Percentiles rank a stretch among this genome's conserved stretches.
Evolutionary conservation across 2,329 filamentous ascomycete species (phyloP).

Genomic region (Bipolaris bicolor): DNA sequence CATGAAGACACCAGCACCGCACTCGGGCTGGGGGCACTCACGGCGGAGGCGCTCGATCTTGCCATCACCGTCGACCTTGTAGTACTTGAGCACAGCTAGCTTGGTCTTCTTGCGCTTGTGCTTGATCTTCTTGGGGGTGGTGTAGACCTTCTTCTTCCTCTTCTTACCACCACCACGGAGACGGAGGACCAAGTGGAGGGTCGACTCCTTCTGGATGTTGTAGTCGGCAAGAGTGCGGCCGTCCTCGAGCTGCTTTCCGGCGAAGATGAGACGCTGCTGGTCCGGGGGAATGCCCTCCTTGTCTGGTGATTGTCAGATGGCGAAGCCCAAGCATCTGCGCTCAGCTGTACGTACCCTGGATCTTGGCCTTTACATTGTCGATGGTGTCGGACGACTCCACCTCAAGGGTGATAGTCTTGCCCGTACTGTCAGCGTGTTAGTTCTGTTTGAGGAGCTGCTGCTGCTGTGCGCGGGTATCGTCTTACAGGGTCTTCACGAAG

Average conservation of each 20-base stretch:
- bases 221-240: constrained; percentile 99
- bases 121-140: constrained; percentile 99
- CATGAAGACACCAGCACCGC: constrained; percentile 99
- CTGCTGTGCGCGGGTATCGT: background rate
- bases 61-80: constrained; percentile 99
- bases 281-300: constrained; percentile 99
- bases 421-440: constrained; percentile 67
- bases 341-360: constrained; percentile 62
- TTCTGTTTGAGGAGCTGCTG: background rate
- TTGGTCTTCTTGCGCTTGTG: constrained; percentile 99
- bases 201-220: constrained; percentile 99
- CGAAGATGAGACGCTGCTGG: constrained; percentile 99
- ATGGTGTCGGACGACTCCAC: constrained; percentile 99
- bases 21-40: constrained; percentile 86
- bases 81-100: constrained; percentile 99
- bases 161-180: constrained; percentile 94
- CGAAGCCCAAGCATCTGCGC: background rate
- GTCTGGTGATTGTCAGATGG: constrained; percentile 67
- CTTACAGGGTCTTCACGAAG: constrained; percentile 83
- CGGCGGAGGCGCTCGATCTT: constrained; percentile 99
- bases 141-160: constrained; percentile 99
- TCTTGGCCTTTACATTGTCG: constrained; percentile 99
- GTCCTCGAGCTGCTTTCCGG: constrained; percentile 99
- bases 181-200: constrained; percentile 95
- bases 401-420: constrained; percentile 99